Conservation (phyloP, 1,139 yeast genomes). For the Pichia sp. region DNA sequence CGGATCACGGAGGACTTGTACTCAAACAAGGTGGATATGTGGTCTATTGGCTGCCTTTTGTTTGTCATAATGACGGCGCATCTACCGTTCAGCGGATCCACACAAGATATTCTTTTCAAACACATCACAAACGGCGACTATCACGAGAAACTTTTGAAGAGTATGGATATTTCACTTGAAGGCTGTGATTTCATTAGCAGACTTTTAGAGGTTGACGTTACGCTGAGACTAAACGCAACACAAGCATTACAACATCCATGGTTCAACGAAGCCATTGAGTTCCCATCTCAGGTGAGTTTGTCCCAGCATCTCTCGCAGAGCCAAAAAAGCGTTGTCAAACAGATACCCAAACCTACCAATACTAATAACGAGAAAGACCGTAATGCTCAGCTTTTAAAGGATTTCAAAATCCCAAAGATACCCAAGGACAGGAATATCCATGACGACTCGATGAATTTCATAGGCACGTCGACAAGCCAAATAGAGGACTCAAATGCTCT, state of each 20-base stretch:
- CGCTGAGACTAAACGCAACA: constrained; percentile 62
- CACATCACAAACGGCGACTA: constrained; percentile 75
- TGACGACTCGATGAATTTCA: background rate
- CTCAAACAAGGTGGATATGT: constrained; percentile 86
- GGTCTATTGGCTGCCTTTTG: constrained; percentile 92
- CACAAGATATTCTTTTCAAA: constrained; percentile 78
- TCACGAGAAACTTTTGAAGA: constrained; percentile 72
- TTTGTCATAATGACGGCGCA: constrained; percentile 89
- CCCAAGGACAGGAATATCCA: constrained; percentile 8
- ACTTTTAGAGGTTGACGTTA: constrained; percentile 72
- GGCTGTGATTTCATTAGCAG: constrained; percentile 68
- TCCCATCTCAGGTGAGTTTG: constrained; percentile 48
- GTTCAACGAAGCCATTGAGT: constrained; percentile 41
- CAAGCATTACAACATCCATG: constrained; percentile 72
- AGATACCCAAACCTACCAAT: background rate
- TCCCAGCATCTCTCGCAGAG: constrained; percentile 50
- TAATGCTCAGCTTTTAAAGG: background rate
- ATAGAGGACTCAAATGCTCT: background rate
- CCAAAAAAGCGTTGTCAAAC: constrained; percentile 4
- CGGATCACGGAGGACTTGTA: constrained; percentile 45
- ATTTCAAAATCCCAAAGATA: constrained; percentile 17
- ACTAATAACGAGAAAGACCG: background rate
- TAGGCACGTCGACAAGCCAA: constrained; percentile 2
- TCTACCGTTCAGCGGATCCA: constrained; percentile 87
- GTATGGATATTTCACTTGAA: constrained; percentile 56